phyloP scores from a whole-genome alignment of 169 alveolate species.

The Eimeria necatrix region DNA sequence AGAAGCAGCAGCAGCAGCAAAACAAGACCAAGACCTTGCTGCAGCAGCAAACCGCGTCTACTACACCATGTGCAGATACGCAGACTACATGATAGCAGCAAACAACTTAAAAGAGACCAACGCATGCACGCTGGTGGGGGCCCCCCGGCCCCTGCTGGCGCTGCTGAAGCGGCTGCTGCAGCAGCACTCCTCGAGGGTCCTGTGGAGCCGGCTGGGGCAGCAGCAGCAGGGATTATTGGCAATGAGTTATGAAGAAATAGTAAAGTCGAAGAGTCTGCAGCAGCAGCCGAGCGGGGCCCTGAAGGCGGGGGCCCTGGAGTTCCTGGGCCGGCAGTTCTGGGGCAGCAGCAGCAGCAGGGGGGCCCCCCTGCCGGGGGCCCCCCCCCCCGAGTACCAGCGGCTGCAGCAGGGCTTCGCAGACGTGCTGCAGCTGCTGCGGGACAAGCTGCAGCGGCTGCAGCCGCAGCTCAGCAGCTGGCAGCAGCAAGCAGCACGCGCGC shows the following conservation, averaged over 20 bases:
- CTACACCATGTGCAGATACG: conserved; percentile 16
- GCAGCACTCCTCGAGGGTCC: neutral
- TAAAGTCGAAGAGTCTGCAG: neutral
- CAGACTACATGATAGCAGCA: neutral
- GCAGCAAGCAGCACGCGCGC: neutral
- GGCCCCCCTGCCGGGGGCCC: neutral
- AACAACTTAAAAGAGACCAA: neutral
- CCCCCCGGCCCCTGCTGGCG: neutral
- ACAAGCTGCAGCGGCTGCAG: neutral
- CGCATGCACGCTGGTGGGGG: neutral
- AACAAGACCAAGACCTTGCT: neutral
- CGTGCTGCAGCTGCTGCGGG: neutral
- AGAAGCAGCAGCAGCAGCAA: no score
- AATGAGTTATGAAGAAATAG: neutral
- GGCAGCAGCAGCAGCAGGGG: no score
- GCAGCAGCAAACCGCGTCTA: neutral
- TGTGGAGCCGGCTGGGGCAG: neutral
- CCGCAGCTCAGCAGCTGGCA: neutral
- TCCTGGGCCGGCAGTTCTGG: neutral
- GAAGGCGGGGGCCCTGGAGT: neutral
- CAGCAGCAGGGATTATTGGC: neutral
- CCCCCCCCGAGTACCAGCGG: neutral
- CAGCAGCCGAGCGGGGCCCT: neutral
- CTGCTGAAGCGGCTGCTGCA: neutral
- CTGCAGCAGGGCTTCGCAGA: neutral